phyloP scores from a whole-genome alignment of 2,329 filamentous ascomycete species.

The Fusarium lateritium region DNA sequence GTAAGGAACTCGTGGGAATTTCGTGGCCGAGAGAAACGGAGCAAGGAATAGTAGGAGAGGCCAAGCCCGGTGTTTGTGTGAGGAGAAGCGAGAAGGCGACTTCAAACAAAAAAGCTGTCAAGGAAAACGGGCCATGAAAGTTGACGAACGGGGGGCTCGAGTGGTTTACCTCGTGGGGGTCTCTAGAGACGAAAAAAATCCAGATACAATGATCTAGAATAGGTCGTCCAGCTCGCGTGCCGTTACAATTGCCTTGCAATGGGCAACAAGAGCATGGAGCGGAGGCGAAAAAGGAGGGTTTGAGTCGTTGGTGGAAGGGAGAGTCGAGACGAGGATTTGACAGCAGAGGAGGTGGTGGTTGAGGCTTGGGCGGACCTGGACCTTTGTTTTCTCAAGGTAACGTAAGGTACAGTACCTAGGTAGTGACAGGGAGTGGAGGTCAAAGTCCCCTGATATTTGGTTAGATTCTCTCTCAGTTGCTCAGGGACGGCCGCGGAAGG shows the following conservation, averaged over 20 bases:
- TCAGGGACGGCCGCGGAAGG: slow-evolving; percentile 29
- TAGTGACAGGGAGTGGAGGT: slow-evolving; percentile 37
- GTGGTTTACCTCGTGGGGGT: slow-evolving; percentile 51
- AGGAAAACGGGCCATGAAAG: slow-evolving; percentile 33
- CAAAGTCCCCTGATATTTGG: slow-evolving; percentile 53
- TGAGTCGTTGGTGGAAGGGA: slow-evolving; percentile 49
- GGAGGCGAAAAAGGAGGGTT: slow-evolving; percentile 45
- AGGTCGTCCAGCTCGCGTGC: slow-evolving; percentile 56
- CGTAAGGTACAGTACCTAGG: slow-evolving; percentile 1
- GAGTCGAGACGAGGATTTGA: slow-evolving; percentile 50
- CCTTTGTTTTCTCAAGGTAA: slow-evolving; percentile 56
- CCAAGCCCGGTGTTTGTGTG: slow-evolving; percentile 32
- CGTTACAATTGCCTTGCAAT: slow-evolving; percentile 59
- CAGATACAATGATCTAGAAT: slow-evolving; percentile 47
- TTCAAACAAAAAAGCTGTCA: slow-evolving; percentile 38
- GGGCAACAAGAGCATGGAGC: slow-evolving; percentile 56
- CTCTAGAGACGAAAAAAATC: slow-evolving; percentile 40
- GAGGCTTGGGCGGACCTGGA: slow-evolving; percentile 54
- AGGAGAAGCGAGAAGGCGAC: slow-evolving; percentile 44
- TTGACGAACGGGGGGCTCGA: slow-evolving; percentile 40
- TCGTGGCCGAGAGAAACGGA: slow-evolving; percentile 7
- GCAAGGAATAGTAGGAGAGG: slow-evolving; percentile 17
- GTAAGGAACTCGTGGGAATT: slow-evolving; percentile 13
- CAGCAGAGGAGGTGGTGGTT: slow-evolving; percentile 53
- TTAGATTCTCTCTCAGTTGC: slow-evolving; percentile 9